A percentile compares a stretch with the other conserved stretches of the same genome.
These are phyloP conservation scores for Penicillium mononematosum DNA, from an alignment of 495 filamentous ascomycete species.

Conservation along the genomic window DNA sequence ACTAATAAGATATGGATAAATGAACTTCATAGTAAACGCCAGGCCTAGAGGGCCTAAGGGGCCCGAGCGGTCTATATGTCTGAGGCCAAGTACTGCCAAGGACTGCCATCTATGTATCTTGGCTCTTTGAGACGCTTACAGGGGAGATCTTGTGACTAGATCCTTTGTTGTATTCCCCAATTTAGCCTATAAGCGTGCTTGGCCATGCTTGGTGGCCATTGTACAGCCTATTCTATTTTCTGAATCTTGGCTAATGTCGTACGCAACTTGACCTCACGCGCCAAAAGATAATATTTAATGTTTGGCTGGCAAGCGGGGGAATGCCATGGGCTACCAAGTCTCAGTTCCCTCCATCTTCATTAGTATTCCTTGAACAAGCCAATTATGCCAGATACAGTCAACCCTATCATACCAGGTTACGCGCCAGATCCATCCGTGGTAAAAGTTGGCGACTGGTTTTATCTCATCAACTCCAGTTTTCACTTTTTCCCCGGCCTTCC, in stretches of 20 bases:
- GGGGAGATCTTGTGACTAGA: too few relatives aligned
- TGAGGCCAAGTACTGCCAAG: too few relatives aligned
- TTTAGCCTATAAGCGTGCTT: too few relatives aligned
- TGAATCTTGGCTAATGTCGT: not conserved
- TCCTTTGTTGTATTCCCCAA: too few relatives aligned
- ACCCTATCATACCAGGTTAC: conserved; percentile 17
- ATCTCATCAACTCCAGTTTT: conserved; percentile 34
- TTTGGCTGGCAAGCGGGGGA: not conserved
- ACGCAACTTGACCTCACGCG: too few relatives aligned
- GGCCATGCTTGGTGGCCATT: too few relatives aligned
- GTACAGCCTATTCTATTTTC: not conserved
- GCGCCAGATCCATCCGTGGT: conserved; percentile 26
- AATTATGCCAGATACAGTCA: not conserved
- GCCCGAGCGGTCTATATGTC: too few relatives aligned
- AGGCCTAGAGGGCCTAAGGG: too few relatives aligned
- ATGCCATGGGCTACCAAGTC: not conserved
- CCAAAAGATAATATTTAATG: not conserved
- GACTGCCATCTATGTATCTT: too few relatives aligned
- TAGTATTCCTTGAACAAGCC: not conserved
- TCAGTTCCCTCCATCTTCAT: not conserved
- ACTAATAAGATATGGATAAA: too few relatives aligned
- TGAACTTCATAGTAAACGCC: too few relatives aligned
- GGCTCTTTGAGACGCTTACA: too few relatives aligned
- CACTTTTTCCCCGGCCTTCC: conserved; percentile 34
- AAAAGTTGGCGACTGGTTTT: conserved; percentile 22